phyloP scores from a whole-genome alignment of 108 stramenopile species.

The Cyclotella cryptica region DNA sequence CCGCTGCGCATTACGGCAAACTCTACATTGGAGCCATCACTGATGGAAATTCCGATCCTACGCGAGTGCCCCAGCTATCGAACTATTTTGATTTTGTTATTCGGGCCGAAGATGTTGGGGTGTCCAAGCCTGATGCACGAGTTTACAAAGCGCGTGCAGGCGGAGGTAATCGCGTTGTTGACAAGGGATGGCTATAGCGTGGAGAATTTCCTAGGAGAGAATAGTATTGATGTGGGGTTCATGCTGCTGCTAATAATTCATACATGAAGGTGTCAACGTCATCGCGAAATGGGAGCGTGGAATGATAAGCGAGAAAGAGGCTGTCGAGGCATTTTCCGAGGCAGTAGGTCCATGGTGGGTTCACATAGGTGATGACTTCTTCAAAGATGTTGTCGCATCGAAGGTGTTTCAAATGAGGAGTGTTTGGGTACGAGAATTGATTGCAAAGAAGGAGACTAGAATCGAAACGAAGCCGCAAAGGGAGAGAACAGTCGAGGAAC shows the following conservation, averaged over 20 bases:
- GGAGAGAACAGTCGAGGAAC: slow-evolving; percentile 31
- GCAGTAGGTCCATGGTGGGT: slow-evolving; percentile 84
- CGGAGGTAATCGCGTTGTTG: slow-evolving; percentile 29
- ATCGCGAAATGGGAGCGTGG: slow-evolving; percentile 11
- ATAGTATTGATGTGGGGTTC: neutral
- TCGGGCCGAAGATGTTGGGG: slow-evolving; percentile 83
- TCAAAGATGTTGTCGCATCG: slow-evolving; percentile 87
- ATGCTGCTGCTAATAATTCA: neutral
- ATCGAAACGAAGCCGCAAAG: neutral
- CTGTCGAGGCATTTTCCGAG: slow-evolving; percentile 45
- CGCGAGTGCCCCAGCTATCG: slow-evolving; percentile 43
- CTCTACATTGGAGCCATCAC: slow-evolving; percentile 86
- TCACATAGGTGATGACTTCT: slow-evolving; percentile 88
- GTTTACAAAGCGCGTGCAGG: slow-evolving; percentile 73
- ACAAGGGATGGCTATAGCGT: slow-evolving; percentile 32
- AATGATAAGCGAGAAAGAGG: slow-evolving; percentile 32
- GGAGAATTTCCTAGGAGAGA: slow-evolving; percentile 42
- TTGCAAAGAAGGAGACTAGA: slow-evolving; percentile 41
- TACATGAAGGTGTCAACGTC: neutral
- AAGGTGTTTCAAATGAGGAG: slow-evolving; percentile 81
- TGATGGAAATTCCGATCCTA: slow-evolving; percentile 89
- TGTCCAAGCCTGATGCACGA: slow-evolving; percentile 75
- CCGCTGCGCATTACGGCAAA: slow-evolving; percentile 17
- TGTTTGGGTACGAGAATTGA: slow-evolving; percentile 79
- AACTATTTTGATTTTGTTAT: slow-evolving; percentile 78